Conservation (phyloP, 108 stramenopile genomes). For the Schizochytrium sp. region DNA sequence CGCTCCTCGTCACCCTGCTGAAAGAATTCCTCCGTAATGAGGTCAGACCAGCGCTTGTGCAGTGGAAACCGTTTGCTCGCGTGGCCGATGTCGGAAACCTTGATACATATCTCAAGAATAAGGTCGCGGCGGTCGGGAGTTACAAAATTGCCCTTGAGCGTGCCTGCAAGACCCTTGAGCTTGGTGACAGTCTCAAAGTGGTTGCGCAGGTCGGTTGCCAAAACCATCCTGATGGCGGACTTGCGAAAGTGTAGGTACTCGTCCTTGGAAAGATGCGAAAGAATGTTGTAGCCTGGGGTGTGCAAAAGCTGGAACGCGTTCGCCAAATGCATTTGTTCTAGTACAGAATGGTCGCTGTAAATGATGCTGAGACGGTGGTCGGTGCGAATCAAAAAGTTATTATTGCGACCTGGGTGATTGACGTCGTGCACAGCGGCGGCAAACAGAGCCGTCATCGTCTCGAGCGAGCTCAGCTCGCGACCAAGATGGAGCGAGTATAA, state of each 20-base stretch:
- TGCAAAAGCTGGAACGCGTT: slow-evolving; percentile 41
- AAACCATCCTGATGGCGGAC: slow-evolving; percentile 30
- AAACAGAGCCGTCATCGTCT: slow-evolving; percentile 36
- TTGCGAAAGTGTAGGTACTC: slow-evolving; percentile 3
- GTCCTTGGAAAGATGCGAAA: slow-evolving; percentile 10
- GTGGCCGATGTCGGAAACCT: slow-evolving; percentile 31
- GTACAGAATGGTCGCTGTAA: slow-evolving; percentile 48
- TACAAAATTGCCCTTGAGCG: background rate
- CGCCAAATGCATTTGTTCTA: slow-evolving; percentile 52
- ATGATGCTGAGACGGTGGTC: slow-evolving; percentile 32
- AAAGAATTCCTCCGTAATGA: slow-evolving; percentile 30
- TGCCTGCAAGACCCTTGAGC: background rate
- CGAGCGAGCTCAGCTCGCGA: background rate
- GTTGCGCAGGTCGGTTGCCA: slow-evolving; percentile 45
- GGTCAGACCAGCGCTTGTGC: slow-evolving; percentile 20
- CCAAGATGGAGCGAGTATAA: slow-evolving; percentile 12
- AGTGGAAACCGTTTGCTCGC: background rate
- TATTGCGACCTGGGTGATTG: slow-evolving; percentile 54
- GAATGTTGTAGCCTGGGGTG: slow-evolving; percentile 27
- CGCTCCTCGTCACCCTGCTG: slow-evolving; percentile 29
- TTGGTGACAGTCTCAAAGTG: background rate
- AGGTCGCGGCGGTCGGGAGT: slow-evolving; percentile 23
- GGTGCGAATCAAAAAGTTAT: slow-evolving; percentile 41
- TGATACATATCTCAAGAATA: slow-evolving; percentile 20
- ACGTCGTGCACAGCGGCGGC: slow-evolving; percentile 53